Base-by-base conservation (phyloP, 1,284 basidiomycete genomes). In the Irpex sp. region DNA sequence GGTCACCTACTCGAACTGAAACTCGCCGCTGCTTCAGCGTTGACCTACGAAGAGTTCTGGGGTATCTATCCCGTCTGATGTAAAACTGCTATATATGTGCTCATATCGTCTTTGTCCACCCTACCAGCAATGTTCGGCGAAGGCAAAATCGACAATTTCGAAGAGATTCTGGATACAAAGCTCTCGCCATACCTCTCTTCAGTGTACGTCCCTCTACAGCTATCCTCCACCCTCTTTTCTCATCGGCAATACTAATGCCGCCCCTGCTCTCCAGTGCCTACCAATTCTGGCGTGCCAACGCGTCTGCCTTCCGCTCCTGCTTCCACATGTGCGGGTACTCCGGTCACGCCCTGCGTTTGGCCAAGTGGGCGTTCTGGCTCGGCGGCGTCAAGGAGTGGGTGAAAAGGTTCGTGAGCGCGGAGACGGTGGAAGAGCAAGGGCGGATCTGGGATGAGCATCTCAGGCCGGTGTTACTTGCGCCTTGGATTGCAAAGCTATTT, bases 1-100 rank as follows among this genome's bases (percentile, higher is more conserved):
- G 89, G 89, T 4, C 91, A 93, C 74, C 80, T 94, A 40, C 79
- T 93, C 26, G 92, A 94, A 74, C 81, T 94, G 58, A 94, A 93
- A 75, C 83, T 93, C 2, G 91, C 91, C 0, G 82, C 85, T 0
- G 80, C 90, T 60, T 81, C 85, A 64, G 80, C 83, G 3, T 78
- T 94, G 8, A 75, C 80, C 2, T 90, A 91, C 72, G 79, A 85
- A 1, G 86, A 91, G 65, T 91, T 91, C 74, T 94, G 91, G 78
- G 62, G 62, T 64, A 57, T 15, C n/a, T 40, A 6, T 13, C 17
- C 13, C 19, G 55, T 26, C 19, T 57, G 26, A 21, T 15, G 26
- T 57, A 15, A 57, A 13, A 7, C 13, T 19, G 36, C 6, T 19
- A 36, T 21, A n/a, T 31, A 37, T 34, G n/a, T 36, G 48, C 57